Evolutionary conservation across 208 protist species (phyloP).

Genomic region (Wallacemonas sp.): DNA sequence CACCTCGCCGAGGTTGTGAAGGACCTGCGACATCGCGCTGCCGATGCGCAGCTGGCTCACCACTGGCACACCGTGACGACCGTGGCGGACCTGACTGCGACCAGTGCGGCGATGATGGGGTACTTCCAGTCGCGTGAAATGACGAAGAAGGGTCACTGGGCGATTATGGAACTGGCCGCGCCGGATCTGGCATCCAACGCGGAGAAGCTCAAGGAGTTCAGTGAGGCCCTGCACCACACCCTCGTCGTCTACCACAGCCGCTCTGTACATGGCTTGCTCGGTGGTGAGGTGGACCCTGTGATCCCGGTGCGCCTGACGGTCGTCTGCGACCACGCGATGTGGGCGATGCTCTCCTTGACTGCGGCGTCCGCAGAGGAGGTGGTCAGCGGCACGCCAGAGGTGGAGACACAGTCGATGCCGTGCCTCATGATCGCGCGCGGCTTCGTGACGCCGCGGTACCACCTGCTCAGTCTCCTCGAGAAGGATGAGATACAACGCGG

Average conservation of each 20-base stretch:
- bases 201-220: not conserved
- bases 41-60: constrained; percentile 2
- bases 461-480: constrained; percentile 25
- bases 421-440: constrained; percentile 18
- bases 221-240: not conserved
- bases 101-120: not conserved
- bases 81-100: not conserved
- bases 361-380: not conserved
- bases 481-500: constrained; percentile 10
- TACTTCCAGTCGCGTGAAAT: constrained; percentile 13
- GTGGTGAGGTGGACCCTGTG: constrained; percentile 2
- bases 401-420: not conserved
- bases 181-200: not conserved
- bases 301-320: constrained; percentile 11
- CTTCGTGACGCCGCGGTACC: constrained; percentile 24
- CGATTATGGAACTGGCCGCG: not conserved
- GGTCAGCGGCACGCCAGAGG: not conserved
- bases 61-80: constrained; percentile 5
- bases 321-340: constrained; percentile 7
- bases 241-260: constrained; percentile 6
- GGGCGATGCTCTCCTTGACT: not conserved
- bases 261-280: not conserved
- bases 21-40: constrained; percentile 1
- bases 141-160: constrained; percentile 16
- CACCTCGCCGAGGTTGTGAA: constrained; percentile 13